These are phyloP conservation scores for Daldinia concentrica DNA, from an alignment of 495 filamentous ascomycete genomes.

Conservation along the genomic window DNA sequence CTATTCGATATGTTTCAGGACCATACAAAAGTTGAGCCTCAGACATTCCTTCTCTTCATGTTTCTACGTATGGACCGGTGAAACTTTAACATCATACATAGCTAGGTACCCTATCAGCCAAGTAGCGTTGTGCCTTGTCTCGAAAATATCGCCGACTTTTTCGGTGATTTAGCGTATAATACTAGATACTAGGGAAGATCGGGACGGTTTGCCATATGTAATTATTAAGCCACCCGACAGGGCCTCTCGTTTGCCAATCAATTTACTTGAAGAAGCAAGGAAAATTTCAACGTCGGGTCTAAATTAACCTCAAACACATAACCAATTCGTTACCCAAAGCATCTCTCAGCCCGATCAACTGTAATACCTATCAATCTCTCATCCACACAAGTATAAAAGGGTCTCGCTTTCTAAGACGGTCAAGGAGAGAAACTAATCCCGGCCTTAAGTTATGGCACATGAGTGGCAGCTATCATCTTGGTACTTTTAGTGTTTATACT, in stretches of 20 bases:
- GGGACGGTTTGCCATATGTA: too few species aligned
- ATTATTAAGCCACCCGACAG: background rate
- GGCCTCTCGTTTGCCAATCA: background rate
- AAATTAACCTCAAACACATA: background rate
- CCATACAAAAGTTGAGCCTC: conserved; percentile 27
- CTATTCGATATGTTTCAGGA: conserved; percentile 39
- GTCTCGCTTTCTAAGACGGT: background rate
- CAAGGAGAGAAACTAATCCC: background rate
- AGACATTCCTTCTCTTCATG: conserved; percentile 26
- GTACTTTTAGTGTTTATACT: background rate
- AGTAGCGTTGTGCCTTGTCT: background rate
- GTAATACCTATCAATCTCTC: background rate
- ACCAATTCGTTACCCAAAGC: background rate
- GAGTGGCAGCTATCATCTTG: background rate
- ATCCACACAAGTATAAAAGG: background rate
- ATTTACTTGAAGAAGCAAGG: background rate
- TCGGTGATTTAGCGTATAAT: conserved; percentile 10
- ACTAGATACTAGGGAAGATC: too few species aligned
- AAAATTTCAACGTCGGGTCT: background rate
- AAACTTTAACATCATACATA: too few species aligned
- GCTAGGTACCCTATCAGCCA: background rate
- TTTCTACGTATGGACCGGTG: background rate
- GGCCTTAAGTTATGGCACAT: background rate
- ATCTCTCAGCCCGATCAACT: background rate
- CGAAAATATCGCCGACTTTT: conserved; percentile 3